Conservation (phyloP, 371 early-diverging fungal species). For the Actinomucor elegans region DNA sequence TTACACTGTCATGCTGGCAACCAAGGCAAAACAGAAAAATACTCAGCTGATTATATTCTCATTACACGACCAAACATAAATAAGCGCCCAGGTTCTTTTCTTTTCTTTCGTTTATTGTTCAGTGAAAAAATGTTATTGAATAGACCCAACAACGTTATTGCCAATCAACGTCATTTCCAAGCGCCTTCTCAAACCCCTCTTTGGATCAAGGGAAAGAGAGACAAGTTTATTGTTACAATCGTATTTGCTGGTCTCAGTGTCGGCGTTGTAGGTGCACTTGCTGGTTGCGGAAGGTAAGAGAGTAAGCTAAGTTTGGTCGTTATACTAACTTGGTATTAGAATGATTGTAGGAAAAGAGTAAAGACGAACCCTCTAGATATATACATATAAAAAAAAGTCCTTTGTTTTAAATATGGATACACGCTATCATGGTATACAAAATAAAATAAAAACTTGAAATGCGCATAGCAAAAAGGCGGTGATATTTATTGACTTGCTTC, state of each 20-base stretch:
- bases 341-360: slow-evolving; percentile 19
- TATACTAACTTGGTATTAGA: slow-evolving; percentile 1
- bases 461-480: slow-evolving; percentile 2
- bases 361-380: no score
- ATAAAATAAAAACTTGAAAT: neutral
- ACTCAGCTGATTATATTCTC: no score
- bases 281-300: slow-evolving; percentile 32
- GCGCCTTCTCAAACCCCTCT: slow-evolving; percentile 24
- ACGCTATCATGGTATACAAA: neutral
- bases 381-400: neutral
- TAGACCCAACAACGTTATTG: slow-evolving; percentile 35
- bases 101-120: no score
- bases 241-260: slow-evolving; percentile 34
- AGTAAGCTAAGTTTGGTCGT: no score
- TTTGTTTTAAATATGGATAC: no score
- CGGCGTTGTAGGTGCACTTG: slow-evolving; percentile 31
- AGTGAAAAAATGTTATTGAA: slow-evolving; percentile 38
- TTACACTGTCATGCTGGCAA: no score
- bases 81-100: no score
- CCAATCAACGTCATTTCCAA: slow-evolving; percentile 37
- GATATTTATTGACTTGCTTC: no score
- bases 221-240: slow-evolving; percentile 12
- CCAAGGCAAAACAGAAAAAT: no score
- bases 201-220: slow-evolving; percentile 12
- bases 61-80: no score